These are phyloP conservation scores for Diplosphaera chodatii DNA, from an alignment of 139 green algal genomes.

Conservation along the genomic window DNA sequence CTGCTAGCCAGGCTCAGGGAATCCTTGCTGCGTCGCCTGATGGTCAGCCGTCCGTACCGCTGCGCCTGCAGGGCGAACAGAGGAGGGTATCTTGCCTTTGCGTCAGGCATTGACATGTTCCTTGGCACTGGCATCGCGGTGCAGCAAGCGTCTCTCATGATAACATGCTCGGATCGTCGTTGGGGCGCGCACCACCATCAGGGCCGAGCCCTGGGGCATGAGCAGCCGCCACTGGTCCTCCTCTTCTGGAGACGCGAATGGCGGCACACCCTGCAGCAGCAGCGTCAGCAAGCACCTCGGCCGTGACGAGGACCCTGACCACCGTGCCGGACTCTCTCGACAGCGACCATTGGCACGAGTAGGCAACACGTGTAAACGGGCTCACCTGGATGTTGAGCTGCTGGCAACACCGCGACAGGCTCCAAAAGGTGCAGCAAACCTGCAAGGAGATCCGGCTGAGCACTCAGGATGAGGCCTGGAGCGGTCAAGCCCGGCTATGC, in stretches of 20 bases:
- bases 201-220: not conserved
- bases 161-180: not conserved
- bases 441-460: too few relatives aligned
- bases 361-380: too few relatives aligned
- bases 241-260: not conserved
- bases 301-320: too few relatives aligned
- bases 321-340: too few relatives aligned
- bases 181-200: not conserved
- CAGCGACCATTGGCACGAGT: too few relatives aligned
- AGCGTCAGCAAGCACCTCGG: too few relatives aligned
- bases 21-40: not conserved
- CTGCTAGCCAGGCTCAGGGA: not conserved
- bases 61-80: not conserved
- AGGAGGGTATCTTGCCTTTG: too few relatives aligned
- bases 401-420: not conserved
- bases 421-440: not conserved
- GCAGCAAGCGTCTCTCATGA: too few relatives aligned
- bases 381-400: not conserved
- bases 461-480: too few relatives aligned
- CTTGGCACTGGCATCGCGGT: too few relatives aligned
- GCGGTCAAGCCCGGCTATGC: too few relatives aligned
- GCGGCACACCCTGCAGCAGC: not conserved
- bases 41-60: not conserved
- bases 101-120: not conserved
- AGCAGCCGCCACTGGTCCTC: not conserved